Evolutionary conservation across 1,284 basidiomycete genomes (phyloP).

Genomic region (Cryptococcus wingfieldii): DNA sequence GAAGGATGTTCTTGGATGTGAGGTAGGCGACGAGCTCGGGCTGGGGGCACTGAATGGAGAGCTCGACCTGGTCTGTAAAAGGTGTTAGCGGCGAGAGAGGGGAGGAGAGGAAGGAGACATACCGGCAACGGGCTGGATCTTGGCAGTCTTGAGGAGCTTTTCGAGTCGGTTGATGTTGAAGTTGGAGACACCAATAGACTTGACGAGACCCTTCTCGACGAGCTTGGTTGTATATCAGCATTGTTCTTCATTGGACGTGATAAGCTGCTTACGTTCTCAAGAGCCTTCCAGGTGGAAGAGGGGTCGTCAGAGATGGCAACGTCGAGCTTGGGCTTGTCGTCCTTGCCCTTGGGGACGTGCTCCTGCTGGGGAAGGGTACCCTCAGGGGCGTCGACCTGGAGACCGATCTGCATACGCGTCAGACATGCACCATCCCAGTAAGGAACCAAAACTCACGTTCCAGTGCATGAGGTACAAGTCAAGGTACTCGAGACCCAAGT

Average conservation of each 20-base stretch:
- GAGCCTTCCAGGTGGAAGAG: conserved; percentile 60
- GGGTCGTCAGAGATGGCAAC: conserved; percentile 64
- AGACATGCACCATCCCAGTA: conserved; percentile 6
- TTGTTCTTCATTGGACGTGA: neutral
- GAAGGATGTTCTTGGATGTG: conserved; percentile 57
- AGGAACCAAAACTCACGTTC: conserved; percentile 48
- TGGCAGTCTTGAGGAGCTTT: conserved; percentile 59
- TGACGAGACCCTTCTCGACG: conserved; percentile 54
- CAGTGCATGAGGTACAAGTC: conserved; percentile 82
- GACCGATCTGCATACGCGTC: conserved; percentile 34
- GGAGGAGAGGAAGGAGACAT: conserved; percentile 3
- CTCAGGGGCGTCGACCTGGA: conserved; percentile 39
- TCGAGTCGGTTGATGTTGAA: conserved; percentile 66
- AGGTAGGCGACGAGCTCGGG: conserved; percentile 68
- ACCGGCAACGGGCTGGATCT: conserved; percentile 59
- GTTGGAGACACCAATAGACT: conserved; percentile 64
- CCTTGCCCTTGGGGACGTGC: conserved; percentile 36
- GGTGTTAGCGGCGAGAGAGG: conserved; percentile 1
- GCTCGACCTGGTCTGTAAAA: conserved; percentile 61
- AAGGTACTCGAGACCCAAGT: conserved; percentile 68
- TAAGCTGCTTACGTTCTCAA: conserved; percentile 53
- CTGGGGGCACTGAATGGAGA: conserved; percentile 77
- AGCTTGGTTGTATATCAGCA: conserved; percentile 14
- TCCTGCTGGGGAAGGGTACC: conserved; percentile 31
- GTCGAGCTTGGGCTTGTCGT: conserved; percentile 56